phyloP scores from a whole-genome alignment of 805 yeast genomes.

The Torulaspora indica region DNA sequence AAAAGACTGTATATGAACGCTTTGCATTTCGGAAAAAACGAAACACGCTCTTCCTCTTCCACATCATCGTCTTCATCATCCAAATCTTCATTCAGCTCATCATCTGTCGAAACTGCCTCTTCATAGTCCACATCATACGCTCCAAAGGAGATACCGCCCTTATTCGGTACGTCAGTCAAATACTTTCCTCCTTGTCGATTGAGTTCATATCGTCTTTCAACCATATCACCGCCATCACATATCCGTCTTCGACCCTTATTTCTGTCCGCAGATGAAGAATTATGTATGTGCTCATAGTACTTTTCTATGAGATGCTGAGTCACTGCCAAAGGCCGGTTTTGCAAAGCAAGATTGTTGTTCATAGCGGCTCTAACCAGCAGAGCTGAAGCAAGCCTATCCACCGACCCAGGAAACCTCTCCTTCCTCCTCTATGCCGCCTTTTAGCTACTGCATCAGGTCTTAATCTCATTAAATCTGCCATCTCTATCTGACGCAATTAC shows the following conservation, averaged over 20 bases:
- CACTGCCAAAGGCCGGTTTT: constrained; percentile 25
- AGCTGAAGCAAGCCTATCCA: too few relatives aligned
- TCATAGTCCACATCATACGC: neutral
- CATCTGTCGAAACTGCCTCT: constrained; percentile 5
- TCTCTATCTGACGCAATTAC: neutral
- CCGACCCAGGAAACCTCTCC: too few relatives aligned
- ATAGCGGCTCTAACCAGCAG: neutral
- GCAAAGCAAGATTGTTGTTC: constrained; percentile 9
- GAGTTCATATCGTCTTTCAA: constrained; percentile 1
- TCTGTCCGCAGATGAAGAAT: constrained; percentile 1
- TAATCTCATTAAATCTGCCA: neutral
- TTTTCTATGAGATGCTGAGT: constrained; percentile 22
- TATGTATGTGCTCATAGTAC: constrained; percentile 17
- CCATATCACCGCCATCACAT: constrained; percentile 5
- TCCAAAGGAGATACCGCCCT: neutral
- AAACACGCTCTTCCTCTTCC: constrained; percentile 9
- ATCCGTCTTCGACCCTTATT: constrained; percentile 6
- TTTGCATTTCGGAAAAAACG: constrained; percentile 13
- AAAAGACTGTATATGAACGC: constrained; percentile 17
- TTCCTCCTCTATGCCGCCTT: too few relatives aligned
- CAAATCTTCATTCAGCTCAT: neutral
- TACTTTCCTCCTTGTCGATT: constrained; percentile 4
- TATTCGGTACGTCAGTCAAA: neutral
- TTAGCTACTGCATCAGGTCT: too few relatives aligned
- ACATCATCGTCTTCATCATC: too few relatives aligned